Evolutionary conservation across 2,329 filamentous ascomycete genomes (phyloP).

Genomic region (Exserohilum turcica): DNA sequence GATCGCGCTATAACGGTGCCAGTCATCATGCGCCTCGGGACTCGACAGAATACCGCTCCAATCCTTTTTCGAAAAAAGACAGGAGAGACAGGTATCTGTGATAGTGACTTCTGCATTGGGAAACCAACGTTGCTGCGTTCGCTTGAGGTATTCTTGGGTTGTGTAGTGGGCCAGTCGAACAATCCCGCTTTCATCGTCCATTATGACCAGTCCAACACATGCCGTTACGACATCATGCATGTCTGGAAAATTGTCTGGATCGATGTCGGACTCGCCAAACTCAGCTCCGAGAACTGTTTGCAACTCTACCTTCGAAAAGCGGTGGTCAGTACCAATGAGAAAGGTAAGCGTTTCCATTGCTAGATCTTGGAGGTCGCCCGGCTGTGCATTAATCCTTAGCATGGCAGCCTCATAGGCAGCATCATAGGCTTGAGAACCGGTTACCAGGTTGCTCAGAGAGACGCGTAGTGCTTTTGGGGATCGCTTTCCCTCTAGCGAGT

Average conservation of each 20-base stretch:
- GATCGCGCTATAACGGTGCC: background rate
- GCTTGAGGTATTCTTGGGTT: slow-evolving; percentile 36
- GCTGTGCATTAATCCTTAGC: background rate
- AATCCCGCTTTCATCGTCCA: slow-evolving; percentile 34
- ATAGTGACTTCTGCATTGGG: background rate
- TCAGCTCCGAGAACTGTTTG: slow-evolving; percentile 21
- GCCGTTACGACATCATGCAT: slow-evolving; percentile 21
- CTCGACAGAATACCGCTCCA: no score
- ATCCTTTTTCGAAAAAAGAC: background rate
- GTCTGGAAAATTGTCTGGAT: slow-evolving; percentile 19
- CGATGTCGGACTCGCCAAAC: slow-evolving; percentile 1
- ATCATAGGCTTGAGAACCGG: background rate
- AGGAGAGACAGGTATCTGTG: background rate
- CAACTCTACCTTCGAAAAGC: slow-evolving; percentile 9
- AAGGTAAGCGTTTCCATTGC: background rate
- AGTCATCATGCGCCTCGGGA: no score
- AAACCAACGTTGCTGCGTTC: background rate
- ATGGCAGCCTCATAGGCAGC: background rate
- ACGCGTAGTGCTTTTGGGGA: background rate
- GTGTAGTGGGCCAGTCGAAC: slow-evolving; percentile 40
- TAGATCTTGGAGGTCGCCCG: background rate
- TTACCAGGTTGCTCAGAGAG: background rate
- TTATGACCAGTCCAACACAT: slow-evolving; percentile 39
- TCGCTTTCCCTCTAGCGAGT: background rate
- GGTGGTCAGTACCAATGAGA: background rate